Percentiles rank a stretch among this genome's conserved stretches.
These are phyloP conservation scores for Ogataea dorogensis DNA, from an alignment of 805 yeast genomes.

Conservation along the genomic window DNA sequence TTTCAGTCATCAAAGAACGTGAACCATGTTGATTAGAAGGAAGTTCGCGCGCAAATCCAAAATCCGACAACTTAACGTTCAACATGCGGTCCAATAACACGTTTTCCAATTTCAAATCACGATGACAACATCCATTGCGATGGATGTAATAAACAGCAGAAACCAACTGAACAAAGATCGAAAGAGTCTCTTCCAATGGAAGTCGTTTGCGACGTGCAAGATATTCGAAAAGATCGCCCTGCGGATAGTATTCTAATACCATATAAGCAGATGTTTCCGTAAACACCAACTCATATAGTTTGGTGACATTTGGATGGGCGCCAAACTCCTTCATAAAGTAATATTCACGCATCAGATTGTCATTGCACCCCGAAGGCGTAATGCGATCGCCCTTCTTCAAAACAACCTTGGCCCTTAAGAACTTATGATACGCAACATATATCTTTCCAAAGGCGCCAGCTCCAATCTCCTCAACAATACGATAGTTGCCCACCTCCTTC, in stretches of 20 bases:
- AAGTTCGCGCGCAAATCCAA: slow-evolving; percentile 87
- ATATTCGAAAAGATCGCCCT: slow-evolving; percentile 71
- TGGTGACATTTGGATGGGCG: slow-evolving; percentile 78
- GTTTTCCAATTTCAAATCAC: slow-evolving; percentile 84
- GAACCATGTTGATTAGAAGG: slow-evolving; percentile 31
- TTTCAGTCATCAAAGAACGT: slow-evolving; percentile 57
- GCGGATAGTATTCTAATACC: slow-evolving; percentile 87
- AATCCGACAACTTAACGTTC: slow-evolving; percentile 79
- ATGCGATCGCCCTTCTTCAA: slow-evolving; percentile 63
- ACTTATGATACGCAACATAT: slow-evolving; percentile 74
- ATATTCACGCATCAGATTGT: slow-evolving; percentile 86
- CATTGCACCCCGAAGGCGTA: slow-evolving; percentile 54
- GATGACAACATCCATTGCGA: slow-evolving; percentile 71
- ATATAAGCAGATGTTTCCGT: slow-evolving; percentile 82
- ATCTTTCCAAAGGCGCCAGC: slow-evolving; percentile 94
- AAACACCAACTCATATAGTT: slow-evolving; percentile 79
- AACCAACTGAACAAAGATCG: slow-evolving; percentile 61
- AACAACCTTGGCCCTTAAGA: slow-evolving; percentile 77
- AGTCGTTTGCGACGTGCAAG: slow-evolving; percentile 53
- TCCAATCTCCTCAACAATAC: slow-evolving; percentile 71
- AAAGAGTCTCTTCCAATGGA: slow-evolving; percentile 47
- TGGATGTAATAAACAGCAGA: slow-evolving; percentile 75
- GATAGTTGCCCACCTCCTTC: slow-evolving; percentile 77
- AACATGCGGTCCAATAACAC: slow-evolving; percentile 56
- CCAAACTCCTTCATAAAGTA: slow-evolving; percentile 79